Base-by-base conservation (phyloP, 2,329 filamentous ascomycete species). In the Furcasterigmium furcatum region DNA sequence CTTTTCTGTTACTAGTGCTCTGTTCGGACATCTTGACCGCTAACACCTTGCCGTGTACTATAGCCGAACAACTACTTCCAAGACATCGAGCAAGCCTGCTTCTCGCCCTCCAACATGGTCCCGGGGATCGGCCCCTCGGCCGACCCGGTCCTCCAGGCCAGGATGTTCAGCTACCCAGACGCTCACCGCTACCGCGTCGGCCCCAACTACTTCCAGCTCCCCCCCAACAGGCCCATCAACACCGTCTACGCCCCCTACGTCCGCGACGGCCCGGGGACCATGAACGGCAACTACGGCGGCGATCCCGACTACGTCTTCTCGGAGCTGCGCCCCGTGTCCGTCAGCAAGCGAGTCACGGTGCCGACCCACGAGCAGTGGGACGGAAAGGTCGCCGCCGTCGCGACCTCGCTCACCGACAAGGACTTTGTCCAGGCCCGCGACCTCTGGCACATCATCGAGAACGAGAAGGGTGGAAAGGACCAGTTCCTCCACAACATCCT, bases 161-260 rank as follows among this genome's bases (percentile, higher is more conserved):
- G 74, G 14, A 71, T 73, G 57, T 75, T 76, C 49, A 68, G 68
- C 36, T 76, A 76, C 51, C 61, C 68, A 9, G 74, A 77, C 45
- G 72, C 76, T 0, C 71, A 74, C 34, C 70, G 71, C 40, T 71
- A 79, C 59, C 68, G 75, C 2, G 66, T 79, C n/a, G 76, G 76
- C 3, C 64, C 72, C 30, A 79, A 79, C 47, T 61, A 74, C 20
- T 69, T 75, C 45, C 72, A 77, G 45, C 59, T 79, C 1, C 75
- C 72, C 2, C 53, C 42, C 38, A 64, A 64, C 40, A 48, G 44
- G 3, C 50, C 57, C 8, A 16, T 18, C 6, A 53, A 52, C 19
- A 53, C 58, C 4, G 13, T 14, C 16, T 59, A 60, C 43, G 48
- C 54, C 3, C 58, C 58, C 1, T 60, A 50, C 20, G 48, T 54